Evolutionary conservation across 495 filamentous ascomycete species (phyloP), one percentile per base, ranked within the genome.

Genomic region (Talaromyces liani): DNA sequence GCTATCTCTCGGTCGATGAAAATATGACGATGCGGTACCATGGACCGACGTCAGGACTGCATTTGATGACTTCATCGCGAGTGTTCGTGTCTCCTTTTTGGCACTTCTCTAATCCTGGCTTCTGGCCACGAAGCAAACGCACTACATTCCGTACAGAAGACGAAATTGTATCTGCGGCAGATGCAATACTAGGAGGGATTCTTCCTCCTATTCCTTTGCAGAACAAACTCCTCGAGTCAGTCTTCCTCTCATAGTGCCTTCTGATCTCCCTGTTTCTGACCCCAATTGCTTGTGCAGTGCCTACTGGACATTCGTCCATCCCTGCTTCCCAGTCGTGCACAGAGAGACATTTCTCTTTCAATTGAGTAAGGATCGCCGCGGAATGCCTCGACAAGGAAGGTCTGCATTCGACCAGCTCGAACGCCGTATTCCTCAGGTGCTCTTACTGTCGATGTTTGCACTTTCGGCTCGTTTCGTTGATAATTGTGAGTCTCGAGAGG

Each of bases 291-390:
- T 16, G 54, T 29, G 25, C 16, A 57, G 54, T 16, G 54, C 54
- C 10, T 57, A 29, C 5, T 57, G 54, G 54, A 33, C 31, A 3
- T 57, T 29, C 24, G 25, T 57, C 22, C 54, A 57, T 57, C 54
- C 54, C 2, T 57, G 31, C 54, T 57, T 57, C 31, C 54, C 54
- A 27, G 31, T 57, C 54, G 54, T 57, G 54, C 54, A 57, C 22
- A 57, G 31, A 33, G 54, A 57, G 54, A 57, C 54, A 27, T 57
- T 57, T 20, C 54, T 57, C 25, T 57, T 57, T 57, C 54, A 57
- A 8, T 24, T 57, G 25, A 57, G 54, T 20, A 57, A 57, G 31
- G 54, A 57, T 12, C 54, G 54, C 6, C 54, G 54, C 6, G 54
- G 54, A 12, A 57, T 57, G 25, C 54, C 54, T 57, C 54, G 54